phyloP scores from a whole-genome alignment of 169 alveolate genomes.

The Pseudocohnilembus persalinus region DNA sequence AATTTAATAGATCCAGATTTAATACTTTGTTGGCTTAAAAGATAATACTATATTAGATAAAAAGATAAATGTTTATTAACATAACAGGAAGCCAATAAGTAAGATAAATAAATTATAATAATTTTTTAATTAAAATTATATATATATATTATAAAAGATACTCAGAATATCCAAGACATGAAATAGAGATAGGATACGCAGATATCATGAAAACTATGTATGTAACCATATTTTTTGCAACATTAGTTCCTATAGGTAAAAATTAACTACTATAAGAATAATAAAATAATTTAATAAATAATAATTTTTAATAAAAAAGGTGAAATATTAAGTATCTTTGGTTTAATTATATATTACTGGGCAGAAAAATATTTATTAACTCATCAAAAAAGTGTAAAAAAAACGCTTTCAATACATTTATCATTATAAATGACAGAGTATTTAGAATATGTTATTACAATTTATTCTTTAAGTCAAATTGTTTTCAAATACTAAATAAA shows the following conservation, averaged over 20 bases:
- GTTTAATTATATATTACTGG: constrained; percentile 19
- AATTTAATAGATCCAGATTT: constrained; percentile 22
- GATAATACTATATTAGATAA: constrained; percentile 8
- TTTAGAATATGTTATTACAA: constrained; percentile 24
- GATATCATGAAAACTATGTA: constrained; percentile 32
- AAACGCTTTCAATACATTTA: constrained; percentile 17
- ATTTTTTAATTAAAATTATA: not conserved
- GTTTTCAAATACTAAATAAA: constrained; percentile 3
- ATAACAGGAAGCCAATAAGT: constrained; percentile 28
- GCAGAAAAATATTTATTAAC: constrained; percentile 2
- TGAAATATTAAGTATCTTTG: constrained; percentile 10
- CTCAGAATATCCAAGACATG: constrained; percentile 15
- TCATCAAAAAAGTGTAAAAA: constrained; percentile 18
- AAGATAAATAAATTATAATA: not conserved
- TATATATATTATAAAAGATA: not conserved
- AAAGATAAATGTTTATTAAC: constrained; percentile 30
- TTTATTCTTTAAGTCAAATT: constrained; percentile 11
- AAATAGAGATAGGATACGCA: constrained; percentile 34
- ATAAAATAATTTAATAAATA: no score
- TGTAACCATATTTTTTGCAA: constrained; percentile 22
- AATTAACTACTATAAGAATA: no score
- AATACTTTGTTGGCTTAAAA: not conserved
- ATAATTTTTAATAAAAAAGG: no score
- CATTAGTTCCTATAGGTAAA: constrained; percentile 31
- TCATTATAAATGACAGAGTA: constrained; percentile 41